These are phyloP conservation scores for Hyphopichia khmerensis DNA, from an alignment of 1,139 yeast genomes.

Conservation along the genomic window DNA sequence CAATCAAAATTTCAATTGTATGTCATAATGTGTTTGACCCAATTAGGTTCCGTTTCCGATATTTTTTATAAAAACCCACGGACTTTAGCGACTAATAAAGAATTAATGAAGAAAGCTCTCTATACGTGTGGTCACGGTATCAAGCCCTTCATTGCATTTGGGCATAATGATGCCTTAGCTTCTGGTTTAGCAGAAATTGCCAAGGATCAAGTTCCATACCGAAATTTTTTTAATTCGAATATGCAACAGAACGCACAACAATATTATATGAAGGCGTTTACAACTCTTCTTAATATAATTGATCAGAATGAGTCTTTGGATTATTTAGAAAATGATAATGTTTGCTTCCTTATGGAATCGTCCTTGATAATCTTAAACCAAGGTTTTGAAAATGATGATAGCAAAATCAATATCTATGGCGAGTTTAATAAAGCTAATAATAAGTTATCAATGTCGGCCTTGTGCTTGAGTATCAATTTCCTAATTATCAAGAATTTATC, in stretches of 20 bases:
- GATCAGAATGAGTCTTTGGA: constrained; percentile 1
- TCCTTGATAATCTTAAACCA: background rate
- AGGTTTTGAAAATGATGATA: background rate
- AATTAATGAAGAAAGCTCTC: background rate
- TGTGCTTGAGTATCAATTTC: constrained; percentile 8
- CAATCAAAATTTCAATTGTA: too few species aligned
- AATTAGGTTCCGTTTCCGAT: too few species aligned
- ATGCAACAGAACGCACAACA: background rate
- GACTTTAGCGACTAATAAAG: background rate
- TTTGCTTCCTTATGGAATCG: background rate
- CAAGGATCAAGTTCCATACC: background rate
- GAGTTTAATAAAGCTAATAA: constrained; percentile 22
- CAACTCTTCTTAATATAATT: background rate
- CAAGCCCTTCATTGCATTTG: background rate
- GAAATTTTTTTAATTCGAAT: background rate
- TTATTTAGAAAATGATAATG: background rate
- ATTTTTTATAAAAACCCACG: too few species aligned
- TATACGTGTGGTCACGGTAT: background rate
- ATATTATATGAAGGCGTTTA: background rate
- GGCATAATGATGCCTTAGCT: background rate
- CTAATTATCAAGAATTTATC: constrained; percentile 15
- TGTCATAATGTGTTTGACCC: too few species aligned
- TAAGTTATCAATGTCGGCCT: constrained; percentile 22
- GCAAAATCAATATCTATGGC: constrained; percentile 14
- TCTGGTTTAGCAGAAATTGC: background rate